These are phyloP conservation scores for Polyrhizophydium stewartii DNA, from an alignment of 371 early-diverging fungal genomes.

Conservation along the genomic window DNA sequence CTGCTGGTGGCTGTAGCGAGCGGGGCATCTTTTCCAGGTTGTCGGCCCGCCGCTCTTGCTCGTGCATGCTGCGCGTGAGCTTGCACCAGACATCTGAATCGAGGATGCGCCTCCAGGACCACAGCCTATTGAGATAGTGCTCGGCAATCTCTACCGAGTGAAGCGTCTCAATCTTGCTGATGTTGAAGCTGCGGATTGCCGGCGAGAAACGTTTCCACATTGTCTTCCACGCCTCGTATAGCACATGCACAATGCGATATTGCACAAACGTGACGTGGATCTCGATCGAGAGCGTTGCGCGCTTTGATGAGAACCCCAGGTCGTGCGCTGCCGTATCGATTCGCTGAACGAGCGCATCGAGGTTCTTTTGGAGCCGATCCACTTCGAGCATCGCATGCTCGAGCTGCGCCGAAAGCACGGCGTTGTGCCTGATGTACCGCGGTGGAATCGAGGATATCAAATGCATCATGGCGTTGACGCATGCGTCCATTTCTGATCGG, in stretches of 20 bases:
- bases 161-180: conserved; percentile 13
- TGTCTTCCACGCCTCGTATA: conserved; percentile 19
- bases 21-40: background rate
- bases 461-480: conserved; percentile 22
- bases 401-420: conserved; percentile 12
- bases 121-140: conserved; percentile 16
- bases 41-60: background rate
- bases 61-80: background rate
- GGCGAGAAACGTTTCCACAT: conserved; percentile 29
- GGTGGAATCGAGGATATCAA: conserved; percentile 22
- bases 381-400: conserved; percentile 15
- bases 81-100: conserved; percentile 13
- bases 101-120: conserved; percentile 25
- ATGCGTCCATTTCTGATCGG: conserved; percentile 10
- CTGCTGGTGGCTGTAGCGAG: background rate
- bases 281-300: background rate
- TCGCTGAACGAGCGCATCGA: background rate
- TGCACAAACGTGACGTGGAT: conserved; percentile 13
- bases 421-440: conserved; percentile 26
- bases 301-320: background rate
- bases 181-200: conserved; percentile 14
- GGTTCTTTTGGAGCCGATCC: conserved; percentile 1
- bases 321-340: too few relatives aligned
- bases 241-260: conserved; percentile 17
- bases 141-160: conserved; percentile 17